Evolutionary conservation across 192 early-diverging fungal species (phyloP).

Genomic region (Coemansia sp.): DNA sequence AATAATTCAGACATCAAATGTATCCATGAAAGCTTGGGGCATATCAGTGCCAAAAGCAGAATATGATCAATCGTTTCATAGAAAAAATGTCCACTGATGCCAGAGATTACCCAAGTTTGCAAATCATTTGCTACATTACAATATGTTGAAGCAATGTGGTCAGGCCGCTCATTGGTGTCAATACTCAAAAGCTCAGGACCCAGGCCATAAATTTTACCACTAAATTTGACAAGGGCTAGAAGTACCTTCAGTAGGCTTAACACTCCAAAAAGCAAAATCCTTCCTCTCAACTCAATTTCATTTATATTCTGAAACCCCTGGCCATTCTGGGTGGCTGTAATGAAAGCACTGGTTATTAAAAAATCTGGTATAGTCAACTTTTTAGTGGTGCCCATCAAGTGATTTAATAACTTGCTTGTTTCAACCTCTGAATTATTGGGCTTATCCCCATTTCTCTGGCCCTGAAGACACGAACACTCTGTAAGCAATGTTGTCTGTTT

Average conservation of each 20-base stretch:
- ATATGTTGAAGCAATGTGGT: not conserved
- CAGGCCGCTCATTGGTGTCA: not conserved
- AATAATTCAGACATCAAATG: not conserved
- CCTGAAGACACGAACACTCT: no score
- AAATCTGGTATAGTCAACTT: no score
- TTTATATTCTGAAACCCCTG: not conserved
- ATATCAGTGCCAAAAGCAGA: not conserved
- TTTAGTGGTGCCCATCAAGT: no score
- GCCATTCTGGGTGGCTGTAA: no score
- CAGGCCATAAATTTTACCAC: not conserved
- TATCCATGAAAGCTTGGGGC: not conserved
- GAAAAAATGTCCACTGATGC: no score
- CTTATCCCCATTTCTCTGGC: no score
- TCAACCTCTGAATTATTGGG: not conserved
- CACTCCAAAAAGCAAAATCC: not conserved
- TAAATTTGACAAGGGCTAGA: not conserved
- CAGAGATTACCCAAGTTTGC: no score
- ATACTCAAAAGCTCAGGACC: not conserved
- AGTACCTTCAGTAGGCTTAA: not conserved
- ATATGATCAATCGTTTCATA: not conserved
- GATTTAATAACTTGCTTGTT: not conserved
- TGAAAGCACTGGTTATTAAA: no score
- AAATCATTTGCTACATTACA: no score
- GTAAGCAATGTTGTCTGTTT: not conserved
- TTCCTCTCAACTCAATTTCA: not conserved